Evolutionary conservation across 345 rosid genomes (phyloP).

Genomic region (Murraya paniculata): DNA sequence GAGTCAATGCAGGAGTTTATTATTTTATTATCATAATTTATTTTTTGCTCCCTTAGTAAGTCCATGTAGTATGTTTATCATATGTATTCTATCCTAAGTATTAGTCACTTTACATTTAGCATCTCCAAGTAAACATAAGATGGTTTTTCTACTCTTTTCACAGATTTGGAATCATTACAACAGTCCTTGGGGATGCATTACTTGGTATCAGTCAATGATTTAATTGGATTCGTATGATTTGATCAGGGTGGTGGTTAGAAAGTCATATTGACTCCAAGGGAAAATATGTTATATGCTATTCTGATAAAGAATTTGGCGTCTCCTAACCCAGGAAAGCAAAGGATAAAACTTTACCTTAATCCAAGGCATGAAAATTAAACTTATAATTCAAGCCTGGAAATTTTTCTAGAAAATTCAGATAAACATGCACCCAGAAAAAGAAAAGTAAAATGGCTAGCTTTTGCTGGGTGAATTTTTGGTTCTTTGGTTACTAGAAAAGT

Average conservation of each 20-base stretch:
- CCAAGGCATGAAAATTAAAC: no score
- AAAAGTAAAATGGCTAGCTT: not conserved
- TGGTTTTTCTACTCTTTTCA: not conserved
- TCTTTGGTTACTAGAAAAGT: not conserved
- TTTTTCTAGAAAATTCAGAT: not conserved
- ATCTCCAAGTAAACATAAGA: not conserved
- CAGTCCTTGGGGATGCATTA: not conserved
- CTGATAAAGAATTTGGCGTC: no score
- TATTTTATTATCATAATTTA: no score
- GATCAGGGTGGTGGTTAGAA: not conserved
- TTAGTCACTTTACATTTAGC: not conserved
- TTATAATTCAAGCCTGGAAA: not conserved
- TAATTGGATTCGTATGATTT: not conserved
- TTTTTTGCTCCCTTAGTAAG: not conserved
- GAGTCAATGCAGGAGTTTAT: conserved; percentile 13
- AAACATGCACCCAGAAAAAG: not conserved
- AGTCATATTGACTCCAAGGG: not conserved
- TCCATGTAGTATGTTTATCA: not conserved
- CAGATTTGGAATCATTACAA: not conserved
- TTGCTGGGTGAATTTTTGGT: not conserved
- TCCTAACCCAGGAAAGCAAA: no score
- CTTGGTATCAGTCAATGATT: not conserved
- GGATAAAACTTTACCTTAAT: no score
- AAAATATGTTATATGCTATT: not conserved
- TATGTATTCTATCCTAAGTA: not conserved